These are phyloP conservation scores for Apophysomyces trapeziformis DNA, from an alignment of 371 early-diverging fungal genomes.

Conservation along the genomic window DNA sequence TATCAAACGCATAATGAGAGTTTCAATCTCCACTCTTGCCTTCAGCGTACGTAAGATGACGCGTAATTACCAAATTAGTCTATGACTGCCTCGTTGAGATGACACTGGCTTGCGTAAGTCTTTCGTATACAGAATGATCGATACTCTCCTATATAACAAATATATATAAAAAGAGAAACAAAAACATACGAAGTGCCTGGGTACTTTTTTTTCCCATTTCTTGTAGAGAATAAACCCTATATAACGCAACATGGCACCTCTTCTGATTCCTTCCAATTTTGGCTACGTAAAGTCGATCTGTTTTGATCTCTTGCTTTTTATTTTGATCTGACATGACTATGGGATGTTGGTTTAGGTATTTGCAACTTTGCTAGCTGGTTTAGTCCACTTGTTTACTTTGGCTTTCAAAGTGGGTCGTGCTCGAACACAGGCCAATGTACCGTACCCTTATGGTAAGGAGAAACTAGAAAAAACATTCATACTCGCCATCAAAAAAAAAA, in stretches of 20 bases:
- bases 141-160: background rate
- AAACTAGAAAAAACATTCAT: too few relatives aligned
- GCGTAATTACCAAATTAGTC: background rate
- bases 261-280: conserved; percentile 59
- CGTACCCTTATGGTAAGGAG: conserved; percentile 62
- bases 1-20: too few relatives aligned
- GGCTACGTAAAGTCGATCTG: conserved; percentile 56
- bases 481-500: background rate
- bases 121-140: background rate
- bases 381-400: conserved; percentile 49
- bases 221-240: background rate
- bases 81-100: background rate
- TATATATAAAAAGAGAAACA: background rate
- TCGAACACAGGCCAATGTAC: conserved; percentile 63
- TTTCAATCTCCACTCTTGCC: too few relatives aligned
- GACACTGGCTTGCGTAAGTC: background rate
- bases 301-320: background rate
- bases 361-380: conserved; percentile 45
- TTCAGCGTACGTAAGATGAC: background rate
- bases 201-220: background rate
- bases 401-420: conserved; percentile 57
- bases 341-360: conserved; percentile 34
- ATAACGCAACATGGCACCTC: conserved; percentile 40
- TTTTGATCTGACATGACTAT: background rate
- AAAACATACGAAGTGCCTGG: background rate